A percentile compares a stretch with the other conserved stretches of the same genome.
These are phyloP conservation scores for Pyrrhoderma noxium DNA, from an alignment of 1,284 basidiomycete species.

Conservation along the genomic window DNA sequence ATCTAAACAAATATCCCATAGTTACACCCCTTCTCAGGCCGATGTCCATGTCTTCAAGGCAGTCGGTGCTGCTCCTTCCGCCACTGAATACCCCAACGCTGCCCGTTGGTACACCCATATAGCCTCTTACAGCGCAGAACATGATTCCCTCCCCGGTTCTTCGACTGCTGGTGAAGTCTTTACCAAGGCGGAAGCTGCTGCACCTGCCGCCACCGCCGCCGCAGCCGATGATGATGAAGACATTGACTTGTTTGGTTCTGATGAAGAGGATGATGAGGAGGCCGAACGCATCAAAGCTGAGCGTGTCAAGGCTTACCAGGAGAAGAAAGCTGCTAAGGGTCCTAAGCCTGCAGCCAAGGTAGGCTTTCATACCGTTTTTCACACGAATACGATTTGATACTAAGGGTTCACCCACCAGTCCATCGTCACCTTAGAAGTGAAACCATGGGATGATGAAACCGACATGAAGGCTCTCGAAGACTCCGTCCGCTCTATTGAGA, in stretches of 20 bases:
- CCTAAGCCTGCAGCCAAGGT: conserved; percentile 88
- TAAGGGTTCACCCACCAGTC: conserved; percentile 47
- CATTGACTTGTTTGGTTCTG: conserved; percentile 86
- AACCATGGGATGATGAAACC: conserved; percentile 99
- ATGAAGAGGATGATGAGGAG: conserved; percentile 89
- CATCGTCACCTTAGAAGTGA: conserved; percentile 93
- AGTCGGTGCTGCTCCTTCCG: conserved; percentile 56
- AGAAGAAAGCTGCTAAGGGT: conserved; percentile 84
- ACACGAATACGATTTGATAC: conserved; percentile 10
- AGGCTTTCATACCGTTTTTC: conserved; percentile 25
- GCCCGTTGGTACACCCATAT: conserved; percentile 96
- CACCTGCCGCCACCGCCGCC: conserved; percentile 37
- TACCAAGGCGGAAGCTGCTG: conserved; percentile 40
- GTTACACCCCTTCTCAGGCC: conserved; percentile 92
- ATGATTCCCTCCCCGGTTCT: conserved; percentile 74
- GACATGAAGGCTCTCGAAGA: conserved; percentile 88
- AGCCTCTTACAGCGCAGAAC: conserved; percentile 78
- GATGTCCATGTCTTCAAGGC: conserved; percentile 93
- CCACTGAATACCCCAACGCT: conserved; percentile 68
- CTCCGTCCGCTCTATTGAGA: conserved; percentile 79
- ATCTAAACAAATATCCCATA: conserved; percentile 30
- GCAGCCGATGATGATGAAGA: conserved; percentile 82
- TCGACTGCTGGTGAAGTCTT: conserved; percentile 78
- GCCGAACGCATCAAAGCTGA: conserved; percentile 93
- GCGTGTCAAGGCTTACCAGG: conserved; percentile 91